Base-by-base conservation (phyloP, 2,329 filamentous ascomycete species). In the Colletotrichum theobromicola region DNA sequence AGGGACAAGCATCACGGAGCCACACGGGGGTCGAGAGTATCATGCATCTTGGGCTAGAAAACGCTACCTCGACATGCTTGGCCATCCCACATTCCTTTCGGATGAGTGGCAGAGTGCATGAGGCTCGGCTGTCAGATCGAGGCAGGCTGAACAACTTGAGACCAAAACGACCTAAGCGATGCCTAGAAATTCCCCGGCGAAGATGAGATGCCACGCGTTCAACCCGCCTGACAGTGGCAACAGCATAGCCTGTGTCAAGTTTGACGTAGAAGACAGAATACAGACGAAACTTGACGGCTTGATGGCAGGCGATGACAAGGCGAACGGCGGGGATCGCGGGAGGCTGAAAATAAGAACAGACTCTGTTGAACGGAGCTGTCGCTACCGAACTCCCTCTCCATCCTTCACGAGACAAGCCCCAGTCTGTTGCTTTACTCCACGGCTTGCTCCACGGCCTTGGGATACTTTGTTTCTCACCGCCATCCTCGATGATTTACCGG, bases 241-340 rank as follows among this genome's bases (percentile, higher is more conserved):
- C 66, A 10, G 65, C 21, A 70, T 63, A 53, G 28, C 35, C 50
- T 50, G 53, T 63, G 70, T 72, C 70, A 68, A 34, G 24, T 61
- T 24, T 46, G 58, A 64, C 66, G 34, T 63, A 55, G 28, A 34
- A 60, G 30, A 32, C 60, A 35, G 66, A 65, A 65, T 70, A 60
- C 70, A 64, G 70, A 73, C 61, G 72, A 74, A 74, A 74, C 67
- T 67, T 72, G 67, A 71, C 67, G 72, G 55, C 42, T 64, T 32
- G 67, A 61, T 66, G 67, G 72, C 67, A 70, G 62, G 46, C 53
- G 32, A 24, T 73, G 73, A 75, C 73, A 73, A 18, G 37, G n/a
- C 70, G 37, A 67, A 57, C 65, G 50, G 42, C 58, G 66, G 70
- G 66, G 21, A 62, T 42, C 57, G 32, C 42, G 32, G 15, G 30